Base-by-base conservation (phyloP, 441 rosid genomes). In the Euphorbia schlechtendalii region DNA sequence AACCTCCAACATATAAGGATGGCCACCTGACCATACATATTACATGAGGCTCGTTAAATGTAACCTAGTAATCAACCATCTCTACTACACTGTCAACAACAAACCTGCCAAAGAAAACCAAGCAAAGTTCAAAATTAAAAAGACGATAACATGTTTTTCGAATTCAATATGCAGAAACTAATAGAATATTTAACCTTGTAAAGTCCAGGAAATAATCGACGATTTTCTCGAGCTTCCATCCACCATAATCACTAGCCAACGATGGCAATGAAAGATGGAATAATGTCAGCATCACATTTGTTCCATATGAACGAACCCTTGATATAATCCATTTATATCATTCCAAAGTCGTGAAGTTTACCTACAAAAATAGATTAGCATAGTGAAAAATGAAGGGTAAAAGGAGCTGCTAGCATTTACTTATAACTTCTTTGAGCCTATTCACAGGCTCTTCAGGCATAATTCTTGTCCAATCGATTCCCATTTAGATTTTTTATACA, bases 181-280 rank as follows among this genome's bases (percentile, higher is more conserved):
- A 52, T 14, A 57, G 63, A 72, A 64, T 45, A 68, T 63, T 69
- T n/a, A 69, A 93, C 95, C 84, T 90, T 67, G 97, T 83, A 78
- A 93, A 93, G 46, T 90, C 89, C 80, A 88, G 69, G 77, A 93
- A 90, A 79, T 88, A 90, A 68, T 85, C 87, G 40, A 90, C 88
- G 56, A 97, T 93, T 81, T 88, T 93, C 81, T 93, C 95, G 59
- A 84, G 70, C 83, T 90, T 93, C 96, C 86, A 59, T 96, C 97
- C 97, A n/a, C n/a, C n/a, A n/a, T n/a, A n/a, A n/a, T n/a, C n/a
- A n/a, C n/a, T n/a, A n/a, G n/a, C n/a, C n/a, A 96, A 93, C 30
- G 95, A 90, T 59, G 98, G 98, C 78, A 93, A 73, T 27, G 98
- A 90, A 73, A 90, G 98, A 76, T 93, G 98, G 74, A 93, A 93